Conservation (phyloP, 2,329 filamentous ascomycete species). For the Apiospora rasikravindrae region DNA sequence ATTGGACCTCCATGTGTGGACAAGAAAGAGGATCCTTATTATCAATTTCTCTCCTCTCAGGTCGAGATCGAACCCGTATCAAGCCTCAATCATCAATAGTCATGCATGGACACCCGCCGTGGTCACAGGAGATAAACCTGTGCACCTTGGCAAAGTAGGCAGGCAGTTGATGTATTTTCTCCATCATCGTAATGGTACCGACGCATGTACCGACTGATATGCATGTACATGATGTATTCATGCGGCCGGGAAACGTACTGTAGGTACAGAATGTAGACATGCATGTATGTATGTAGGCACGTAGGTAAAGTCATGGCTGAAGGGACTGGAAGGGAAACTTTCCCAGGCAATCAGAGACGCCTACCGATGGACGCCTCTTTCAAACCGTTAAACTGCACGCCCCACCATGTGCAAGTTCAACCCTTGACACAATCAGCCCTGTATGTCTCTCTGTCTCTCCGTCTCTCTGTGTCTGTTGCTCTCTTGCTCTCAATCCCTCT, state of each 20-base stretch:
- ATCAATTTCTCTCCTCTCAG: neutral
- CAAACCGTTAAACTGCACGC: slow-evolving; percentile 14
- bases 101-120: slow-evolving; percentile 15
- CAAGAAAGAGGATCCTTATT: neutral
- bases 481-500: neutral
- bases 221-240: neutral
- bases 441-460: neutral
- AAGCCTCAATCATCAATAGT: neutral
- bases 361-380: slow-evolving; percentile 10
- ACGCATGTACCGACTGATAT: neutral
- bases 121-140: slow-evolving; percentile 3
- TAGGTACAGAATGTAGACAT: neutral
- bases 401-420: slow-evolving; percentile 13
- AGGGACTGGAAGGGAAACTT: slow-evolving; percentile 13
- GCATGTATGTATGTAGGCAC: neutral
- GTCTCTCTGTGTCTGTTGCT: neutral
- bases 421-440: slow-evolving; percentile 15
- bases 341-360: slow-evolving; percentile 11
- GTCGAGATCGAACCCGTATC: neutral
- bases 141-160: neutral
- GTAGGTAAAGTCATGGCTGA: slow-evolving; percentile 5
- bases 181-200: slow-evolving; percentile 2
- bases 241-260: neutral
- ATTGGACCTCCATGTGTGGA: neutral
- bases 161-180: slow-evolving; percentile 8